Base-by-base conservation (phyloP, 129 eudicot genomes). In the Gnaphalium uliginosum region DNA sequence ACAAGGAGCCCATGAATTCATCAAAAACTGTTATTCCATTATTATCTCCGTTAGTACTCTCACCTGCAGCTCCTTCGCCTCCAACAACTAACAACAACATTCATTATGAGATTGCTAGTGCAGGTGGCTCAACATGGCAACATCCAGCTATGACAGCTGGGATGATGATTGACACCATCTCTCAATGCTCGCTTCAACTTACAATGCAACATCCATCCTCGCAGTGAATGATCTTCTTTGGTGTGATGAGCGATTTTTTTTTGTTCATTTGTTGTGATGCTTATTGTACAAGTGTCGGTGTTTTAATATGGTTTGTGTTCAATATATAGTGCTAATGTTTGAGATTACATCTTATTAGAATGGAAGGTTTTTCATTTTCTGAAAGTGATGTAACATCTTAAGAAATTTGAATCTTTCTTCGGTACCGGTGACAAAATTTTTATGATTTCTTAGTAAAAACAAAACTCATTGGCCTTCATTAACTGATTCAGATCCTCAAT, bases 21-120 rank as follows among this genome's bases (percentile, higher is more conserved):
- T 65, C 78, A 1, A 79, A 72, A 73, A 54, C 35, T 37, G 83
- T 79, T 68, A 79, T 79, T 64, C 83, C 83, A 0, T 79, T 79
- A 8, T 72, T 72, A 66, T 79, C 83, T 37, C 83, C 83, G 5
- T 51, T 79, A 10, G 83, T 72, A 8, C 68, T 79, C 74, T 37
- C 74, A 48, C 78, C 69, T 4, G 17, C 68, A 4, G 13, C 57
- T 37, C 56, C 78, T 58, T 58, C 72, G n/a, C 60, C 33, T 71
- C 13, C 19, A n/a, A 11, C 58, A 9, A 66, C 63, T 32, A 19
- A 27, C 37, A 54, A 68, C 51, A n/a, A 56, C 7, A 25, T 33
- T 18, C 10, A 24, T 23, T 29, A 27, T 54, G 60, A 41, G 75
- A 68, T 8, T 64, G 78, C 68, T 10, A 53, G 22, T 8, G 69